Conservation (phyloP, 768 basidiomycete species). For the Xerocomus brunneocitrinus region DNA sequence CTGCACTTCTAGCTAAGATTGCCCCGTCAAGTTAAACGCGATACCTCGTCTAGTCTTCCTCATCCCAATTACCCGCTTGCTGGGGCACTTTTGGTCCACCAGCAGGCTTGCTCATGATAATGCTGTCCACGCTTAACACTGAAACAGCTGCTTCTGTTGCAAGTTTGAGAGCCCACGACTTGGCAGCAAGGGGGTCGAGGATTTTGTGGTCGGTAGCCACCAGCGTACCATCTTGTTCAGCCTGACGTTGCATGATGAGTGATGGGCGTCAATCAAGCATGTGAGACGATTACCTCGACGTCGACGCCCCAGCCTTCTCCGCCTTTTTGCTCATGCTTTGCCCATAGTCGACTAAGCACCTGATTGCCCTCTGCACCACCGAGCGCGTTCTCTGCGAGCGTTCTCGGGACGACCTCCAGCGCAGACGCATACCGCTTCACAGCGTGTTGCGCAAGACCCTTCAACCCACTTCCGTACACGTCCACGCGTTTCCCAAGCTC, state of each 20-base stretch:
- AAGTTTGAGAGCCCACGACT: slow-evolving; percentile 85
- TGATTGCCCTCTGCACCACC: slow-evolving; percentile 91
- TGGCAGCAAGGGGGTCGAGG: slow-evolving; percentile 84
- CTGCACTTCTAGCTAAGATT: slow-evolving; percentile 15
- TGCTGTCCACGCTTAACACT: slow-evolving; percentile 92
- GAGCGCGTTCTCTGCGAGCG: slow-evolving; percentile 91
- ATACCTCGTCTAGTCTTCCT: slow-evolving; percentile 42
- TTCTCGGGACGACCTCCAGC: slow-evolving; percentile 88
- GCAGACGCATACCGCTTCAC: slow-evolving; percentile 87
- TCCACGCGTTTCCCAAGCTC: slow-evolving; percentile 87
- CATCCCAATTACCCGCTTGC: slow-evolving; percentile 85
- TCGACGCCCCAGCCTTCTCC: slow-evolving; percentile 83
- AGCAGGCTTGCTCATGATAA: slow-evolving; percentile 95
- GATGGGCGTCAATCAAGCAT: not conserved
- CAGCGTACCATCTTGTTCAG: slow-evolving; percentile 76
- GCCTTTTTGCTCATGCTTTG: slow-evolving; percentile 76
- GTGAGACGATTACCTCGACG: slow-evolving; percentile 60
- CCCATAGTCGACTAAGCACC: slow-evolving; percentile 83
- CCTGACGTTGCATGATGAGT: slow-evolving; percentile 38
- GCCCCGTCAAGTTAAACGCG: slow-evolving; percentile 7
- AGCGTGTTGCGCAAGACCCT: slow-evolving; percentile 89
- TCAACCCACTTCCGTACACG: slow-evolving; percentile 79
- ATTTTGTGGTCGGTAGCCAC: slow-evolving; percentile 59
- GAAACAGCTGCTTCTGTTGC: slow-evolving; percentile 89
- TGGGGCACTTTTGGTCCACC: slow-evolving; percentile 86